These are phyloP conservation scores for Salix exigua DNA, from an alignment of 345 rosid genomes.

Conservation along the genomic window DNA sequence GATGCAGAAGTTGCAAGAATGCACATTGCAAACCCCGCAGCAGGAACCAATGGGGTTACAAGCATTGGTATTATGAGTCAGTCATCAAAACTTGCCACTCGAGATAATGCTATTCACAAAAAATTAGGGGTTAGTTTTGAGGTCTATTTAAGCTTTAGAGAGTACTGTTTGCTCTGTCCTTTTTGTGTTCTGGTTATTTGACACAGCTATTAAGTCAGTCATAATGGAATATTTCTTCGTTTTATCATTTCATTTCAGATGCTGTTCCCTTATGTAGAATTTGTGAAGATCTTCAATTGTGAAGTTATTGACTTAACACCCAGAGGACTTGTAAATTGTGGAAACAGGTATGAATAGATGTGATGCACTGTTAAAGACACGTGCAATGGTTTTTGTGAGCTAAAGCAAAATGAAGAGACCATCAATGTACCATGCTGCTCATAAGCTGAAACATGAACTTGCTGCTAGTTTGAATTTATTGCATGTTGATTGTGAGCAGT, in stretches of 20 bases:
- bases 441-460: neutral
- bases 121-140: constrained; percentile 48
- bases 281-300: constrained; percentile 60
- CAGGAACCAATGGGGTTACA: constrained; percentile 36
- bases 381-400: neutral
- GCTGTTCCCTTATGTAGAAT: constrained; percentile 79
- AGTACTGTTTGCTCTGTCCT: neutral
- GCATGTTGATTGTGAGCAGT: neutral
- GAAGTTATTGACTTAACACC: constrained; percentile 61
- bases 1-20: constrained; percentile 37
- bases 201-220: neutral
- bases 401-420: neutral
- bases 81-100: constrained; percentile 43
- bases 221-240: constrained; percentile 5
- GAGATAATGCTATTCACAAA: constrained; percentile 34
- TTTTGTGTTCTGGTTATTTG: neutral
- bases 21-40: constrained; percentile 21
- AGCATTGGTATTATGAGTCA: constrained; percentile 49
- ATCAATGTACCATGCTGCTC: neutral
- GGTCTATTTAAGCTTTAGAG: constrained; percentile 6
- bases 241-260: constrained; percentile 28
- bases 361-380: no score
- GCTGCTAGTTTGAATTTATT: neutral
- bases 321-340: constrained; percentile 80
- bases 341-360: constrained; percentile 51